Base-by-base conservation (phyloP, 306 rosid genomes). In the Dryas octopetala region DNA sequence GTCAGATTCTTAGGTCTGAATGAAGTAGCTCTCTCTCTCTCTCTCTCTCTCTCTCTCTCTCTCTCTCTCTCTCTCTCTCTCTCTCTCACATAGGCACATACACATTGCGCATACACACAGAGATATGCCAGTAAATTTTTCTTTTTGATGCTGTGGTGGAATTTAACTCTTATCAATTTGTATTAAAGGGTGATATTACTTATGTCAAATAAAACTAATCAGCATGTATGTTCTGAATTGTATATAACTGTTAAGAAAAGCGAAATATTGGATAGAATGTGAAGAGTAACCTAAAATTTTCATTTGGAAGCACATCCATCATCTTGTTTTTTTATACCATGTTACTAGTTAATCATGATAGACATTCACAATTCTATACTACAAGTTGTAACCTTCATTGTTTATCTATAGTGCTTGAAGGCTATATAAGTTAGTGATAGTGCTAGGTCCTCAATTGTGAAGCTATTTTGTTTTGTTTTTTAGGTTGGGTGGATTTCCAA, bases 401-500 rank as follows among this genome's bases (percentile, higher is more conserved):
- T 28, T 43, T 4, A 32, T 54, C 50, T n/a, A 15, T 57, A 12
- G 16, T 55, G 47, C 62, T 66, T 46, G 62, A 73, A 40, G 57
- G 54, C 9, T 52, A 28, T 51, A 15, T 8, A 9, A 16, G 10
- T 54, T 45, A 10, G 62, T 23, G 40, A 71, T 0, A n/a, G 7
- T 38, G 50, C 26, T 28, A 41, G 12, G 53, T 70, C 28, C 58
- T 58, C 32, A 63, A 41, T 59, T 43, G 2, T 47, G 46, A 66
- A 41, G 63, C 73, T 70, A 66, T 49, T 70, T 10, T 62, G 76
- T 66, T 32, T 73, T 68, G 23, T 49, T 23, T 57, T 52, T 55
- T 83, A 92, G 96, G 86, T 81, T 96, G 85, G 84, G 91, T 74
- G 82, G 86, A 79, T 90, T 84, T 89, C 85, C 87, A 63, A 85